Base-by-base conservation (phyloP, 345 rosid species). In the Gossypium bickii region DNA sequence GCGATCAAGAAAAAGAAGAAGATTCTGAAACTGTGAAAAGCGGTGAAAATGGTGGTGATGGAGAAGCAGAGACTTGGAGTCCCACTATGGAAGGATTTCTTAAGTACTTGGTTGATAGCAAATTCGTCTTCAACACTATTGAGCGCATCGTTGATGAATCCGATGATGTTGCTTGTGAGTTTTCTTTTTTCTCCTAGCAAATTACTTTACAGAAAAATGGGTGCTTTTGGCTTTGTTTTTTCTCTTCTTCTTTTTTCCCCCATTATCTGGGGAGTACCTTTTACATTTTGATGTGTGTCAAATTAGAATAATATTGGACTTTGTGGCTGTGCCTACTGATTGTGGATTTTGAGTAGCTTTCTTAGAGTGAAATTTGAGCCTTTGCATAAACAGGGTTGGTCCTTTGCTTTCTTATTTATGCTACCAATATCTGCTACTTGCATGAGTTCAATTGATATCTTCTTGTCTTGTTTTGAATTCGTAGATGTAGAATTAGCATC, bases 141-240 rank as follows among this genome's bases (percentile, higher is more conserved):
- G 98, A 94, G 81, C 86, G 89, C 67, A 81, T 89, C 66, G 88
- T 92, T 43, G 98, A 93, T 77, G 84, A 88, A 76, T 90, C 97
- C 25, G 78, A 83, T 38, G 90, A 94, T 77, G 98, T 90, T 77
- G 83, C 97, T 24, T 94, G 98, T 92, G 79, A 89, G 97, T 79
- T 43, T 13, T 58, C 0, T 60, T 29, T 22, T 57, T 20, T 57
- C 41, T 53, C 58, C 27, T 70, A 38, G 25, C 3, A 17, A n/a
- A 18, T 47, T 67, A 2, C 17, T 67, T 67, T 47, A 47, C 55
- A 47, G 3, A 67, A 7, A 24, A 7, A 24, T 20, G 12, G 70
- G 34, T 67, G 18, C 18, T 68, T 18, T 47, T 7, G 53, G n/a
- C 2, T 5, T 20, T 65, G 12, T 5, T 18, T 41, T 63, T 17